Percentiles rank a stretch among this genome's conserved stretches.
These are phyloP conservation scores for Vitellaria paradoxa DNA, from an alignment of 179 eudicot species.

Conservation along the genomic window DNA sequence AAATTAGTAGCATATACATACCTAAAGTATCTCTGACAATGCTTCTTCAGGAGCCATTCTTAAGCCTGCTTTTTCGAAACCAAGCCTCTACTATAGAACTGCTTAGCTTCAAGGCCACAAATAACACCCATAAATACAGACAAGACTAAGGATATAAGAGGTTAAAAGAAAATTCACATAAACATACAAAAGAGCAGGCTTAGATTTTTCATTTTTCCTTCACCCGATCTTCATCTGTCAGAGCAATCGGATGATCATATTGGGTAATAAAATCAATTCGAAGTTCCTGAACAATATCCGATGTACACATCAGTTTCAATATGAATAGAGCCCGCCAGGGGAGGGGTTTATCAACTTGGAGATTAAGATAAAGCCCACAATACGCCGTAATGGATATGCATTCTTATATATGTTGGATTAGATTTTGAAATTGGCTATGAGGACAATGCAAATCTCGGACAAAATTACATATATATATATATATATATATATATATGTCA, in stretches of 20 bases:
- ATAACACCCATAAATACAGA: constrained; percentile 26
- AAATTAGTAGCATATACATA: constrained; percentile 9
- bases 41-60: constrained; percentile 98
- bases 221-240: constrained; percentile 86
- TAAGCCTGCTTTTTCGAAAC: constrained; percentile 87
- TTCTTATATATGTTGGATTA: too few species aligned
- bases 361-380: too few species aligned
- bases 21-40: constrained; percentile 77
- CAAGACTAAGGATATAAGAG: not conserved
- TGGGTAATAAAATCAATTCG: constrained; percentile 38
- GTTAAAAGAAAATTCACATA: not conserved
- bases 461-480: too few species aligned
- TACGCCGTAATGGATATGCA: too few species aligned
- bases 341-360: too few species aligned
- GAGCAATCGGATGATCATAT: constrained; percentile 80
- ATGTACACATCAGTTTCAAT: constrained; percentile 1
- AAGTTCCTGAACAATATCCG: constrained; percentile 44
- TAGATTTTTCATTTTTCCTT: constrained; percentile 5
- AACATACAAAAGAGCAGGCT: not conserved
- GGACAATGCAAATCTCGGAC: too few species aligned
- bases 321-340: not conserved
- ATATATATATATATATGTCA: too few species aligned
- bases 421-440: too few species aligned
- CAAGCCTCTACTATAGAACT: constrained; percentile 93
- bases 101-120: constrained; percentile 38